Evolutionary conservation across 139 green algal genomes (phyloP), one percentile per base, ranked within the genome.

Genomic region (Penium margaritaceum): DNA sequence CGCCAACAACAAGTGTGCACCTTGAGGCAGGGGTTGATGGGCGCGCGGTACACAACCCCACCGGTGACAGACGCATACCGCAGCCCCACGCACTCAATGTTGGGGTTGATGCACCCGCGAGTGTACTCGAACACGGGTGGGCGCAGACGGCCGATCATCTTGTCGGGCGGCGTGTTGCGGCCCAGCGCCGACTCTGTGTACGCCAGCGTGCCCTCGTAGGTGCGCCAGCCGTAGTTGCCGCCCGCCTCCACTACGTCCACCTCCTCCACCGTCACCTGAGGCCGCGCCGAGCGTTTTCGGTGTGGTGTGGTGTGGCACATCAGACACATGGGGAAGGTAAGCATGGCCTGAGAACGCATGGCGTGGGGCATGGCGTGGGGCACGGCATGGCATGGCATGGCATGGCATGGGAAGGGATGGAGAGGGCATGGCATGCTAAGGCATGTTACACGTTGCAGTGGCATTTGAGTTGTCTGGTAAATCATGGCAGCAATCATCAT

Each of bases 201-300:
- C 4, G 19, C 19, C 19, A 19, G 46, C 61, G 61, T 47, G 61
- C 61, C 61, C 61, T 69, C 61, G 9, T 33, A 54, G 19, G 7
- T 46, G 36, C 14, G 61, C 61, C 61, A 69, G 12, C 61, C 61
- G 61, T 69, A 69, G 61, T 69, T 69, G 9, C 61, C 61, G 12
- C 61, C 61, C 12, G n/a, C 29, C 24, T 5, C 24, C 5, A 69
- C 17, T 53, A 55, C 15, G 61, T 69, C 21, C 5, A 69, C 17
- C 37, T 69, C 61, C 61, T 69, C 61, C 17, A 64, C 30, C 29
- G 7, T 64, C 9, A 30, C 30, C 55, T 64, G 55, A 57, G 46
- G 46, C 62, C 27, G 9, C n/a, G 36, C 35, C n/a, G n/a, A n/a
- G n/a, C n/a, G n/a, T n/a, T n/a, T n/a, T n/a, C n/a, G n/a, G n/a